Base-by-base conservation (phyloP, 805 yeast species). In the Yamadazyma insecticola region DNA sequence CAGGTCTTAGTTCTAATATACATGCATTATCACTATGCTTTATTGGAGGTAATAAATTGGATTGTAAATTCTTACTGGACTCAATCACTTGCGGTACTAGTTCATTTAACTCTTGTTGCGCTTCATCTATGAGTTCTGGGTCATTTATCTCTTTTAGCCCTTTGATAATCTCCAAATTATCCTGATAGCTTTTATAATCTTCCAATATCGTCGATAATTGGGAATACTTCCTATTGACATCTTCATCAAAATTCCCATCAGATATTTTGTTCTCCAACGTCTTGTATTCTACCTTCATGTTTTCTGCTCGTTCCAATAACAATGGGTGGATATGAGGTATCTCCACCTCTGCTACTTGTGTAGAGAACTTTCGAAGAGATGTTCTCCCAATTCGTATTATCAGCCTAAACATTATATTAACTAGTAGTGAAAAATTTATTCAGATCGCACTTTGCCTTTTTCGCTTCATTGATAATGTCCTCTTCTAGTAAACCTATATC, bases 1-100 rank as follows among this genome's bases (percentile, higher is more conserved):
- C 98, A 0, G 97, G 97, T 35, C 97, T 69, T 10, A 92, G 58
- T 53, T 92, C 98, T 13, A 92, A 42, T 2, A 92, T 63, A 28
- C 95, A 81, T 0, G 92, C 77, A 39, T 74, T 76, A 27, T 84
- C 92, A 3, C 80, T 72, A 53, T 82, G 84, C 26, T 77, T 79
- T 42, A 82, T 80, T 3, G 84, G 76, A 2, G 97, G 96, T 14
- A 90, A 57, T 4, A 92, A 61, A 24, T 70, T 67, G 5, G 68
- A 48, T 37, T 80, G 76, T n/a, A 85, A 57, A 19, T 59, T 55
- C 2, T 56, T 50, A 0, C 77, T 62, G 1, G 72, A 49, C 7
- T 52, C 43, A 3, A 54, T 51, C 7, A 85, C 52, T 9, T 54
- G 50, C 1, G 82, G 82, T 5, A 63, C 33, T 1, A 72, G 43